These are phyloP conservation scores for Rhodotorula diobovata DNA, from an alignment of 768 basidiomycete genomes.

Conservation along the genomic window DNA sequence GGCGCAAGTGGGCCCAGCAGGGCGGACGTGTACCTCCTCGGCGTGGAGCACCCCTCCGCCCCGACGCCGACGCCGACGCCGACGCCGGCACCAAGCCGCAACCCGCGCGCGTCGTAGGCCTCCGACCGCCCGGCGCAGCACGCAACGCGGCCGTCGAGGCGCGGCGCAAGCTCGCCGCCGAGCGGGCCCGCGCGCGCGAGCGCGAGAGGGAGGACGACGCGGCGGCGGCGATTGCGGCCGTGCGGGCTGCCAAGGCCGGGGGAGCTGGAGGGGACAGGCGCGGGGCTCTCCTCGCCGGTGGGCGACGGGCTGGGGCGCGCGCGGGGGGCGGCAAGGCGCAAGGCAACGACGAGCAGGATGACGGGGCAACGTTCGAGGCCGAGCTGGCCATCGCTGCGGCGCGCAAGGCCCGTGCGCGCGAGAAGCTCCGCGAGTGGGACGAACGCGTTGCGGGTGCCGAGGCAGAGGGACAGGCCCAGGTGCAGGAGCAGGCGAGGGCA, in stretches of 20 bases:
- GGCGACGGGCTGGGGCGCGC: too few relatives aligned
- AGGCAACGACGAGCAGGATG: not conserved
- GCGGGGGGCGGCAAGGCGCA: not conserved
- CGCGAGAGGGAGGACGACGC: not conserved
- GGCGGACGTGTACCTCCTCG: too few relatives aligned
- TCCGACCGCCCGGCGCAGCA: too few relatives aligned
- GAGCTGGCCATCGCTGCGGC: not conserved
- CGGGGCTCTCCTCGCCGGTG: too few relatives aligned
- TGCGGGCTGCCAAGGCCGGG: not conserved
- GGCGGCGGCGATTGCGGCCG: not conserved
- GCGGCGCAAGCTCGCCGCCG: too few relatives aligned
- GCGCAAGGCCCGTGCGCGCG: not conserved
- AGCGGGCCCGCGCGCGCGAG: too few relatives aligned
- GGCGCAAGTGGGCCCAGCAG: not conserved
- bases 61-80: too few relatives aligned
- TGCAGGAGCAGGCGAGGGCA: not conserved
- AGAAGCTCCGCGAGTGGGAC: conserved; percentile 11
- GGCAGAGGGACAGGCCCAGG: not conserved
- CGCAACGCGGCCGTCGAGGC: too few relatives aligned
- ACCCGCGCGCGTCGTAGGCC: too few relatives aligned
- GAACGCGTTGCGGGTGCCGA: not conserved
- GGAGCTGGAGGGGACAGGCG: too few relatives aligned
- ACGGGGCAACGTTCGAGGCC: conserved; percentile 1
- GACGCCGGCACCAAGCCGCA: too few relatives aligned
- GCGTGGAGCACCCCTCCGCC: too few relatives aligned